These are phyloP conservation scores for Neofusicoccum umdonicola DNA, from an alignment of 2,329 filamentous ascomycete genomes.

Conservation along the genomic window DNA sequence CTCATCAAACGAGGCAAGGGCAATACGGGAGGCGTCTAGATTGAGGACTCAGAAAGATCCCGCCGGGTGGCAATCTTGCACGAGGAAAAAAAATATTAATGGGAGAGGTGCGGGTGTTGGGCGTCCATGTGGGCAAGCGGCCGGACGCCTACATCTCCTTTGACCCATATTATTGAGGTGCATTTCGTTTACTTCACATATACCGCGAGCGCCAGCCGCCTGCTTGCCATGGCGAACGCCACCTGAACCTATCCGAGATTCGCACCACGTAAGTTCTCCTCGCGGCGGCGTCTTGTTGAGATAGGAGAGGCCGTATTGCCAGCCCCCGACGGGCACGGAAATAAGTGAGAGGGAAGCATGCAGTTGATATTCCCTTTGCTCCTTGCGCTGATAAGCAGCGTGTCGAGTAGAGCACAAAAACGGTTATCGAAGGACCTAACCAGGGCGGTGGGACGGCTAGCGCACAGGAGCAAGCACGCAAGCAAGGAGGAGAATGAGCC, in stretches of 20 bases:
- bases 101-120: background rate
- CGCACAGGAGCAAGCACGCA: background rate
- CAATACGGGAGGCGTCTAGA: background rate
- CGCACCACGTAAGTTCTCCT: background rate
- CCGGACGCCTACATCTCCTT: background rate
- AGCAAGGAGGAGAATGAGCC: slow-evolving; percentile 14
- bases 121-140: background rate
- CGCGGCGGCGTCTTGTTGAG: background rate
- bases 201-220: background rate
- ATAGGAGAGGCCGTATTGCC: background rate
- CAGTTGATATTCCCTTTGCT: background rate
- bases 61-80: background rate
- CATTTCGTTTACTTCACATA: slow-evolving; percentile 1
- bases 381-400: slow-evolving; percentile 9
- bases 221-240: slow-evolving; percentile 1
- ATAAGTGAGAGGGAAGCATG: background rate
- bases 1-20: slow-evolving; percentile 14
- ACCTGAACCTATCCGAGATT: slow-evolving; percentile 8
- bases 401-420: background rate
- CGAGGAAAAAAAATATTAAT: background rate
- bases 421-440: background rate
- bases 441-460: background rate
- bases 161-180: background rate
- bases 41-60: background rate
- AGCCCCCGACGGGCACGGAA: background rate